Evolutionary conservation across 768 basidiomycete species (phyloP).

Genomic region (Trichaptum fuscoviolaceum): DNA sequence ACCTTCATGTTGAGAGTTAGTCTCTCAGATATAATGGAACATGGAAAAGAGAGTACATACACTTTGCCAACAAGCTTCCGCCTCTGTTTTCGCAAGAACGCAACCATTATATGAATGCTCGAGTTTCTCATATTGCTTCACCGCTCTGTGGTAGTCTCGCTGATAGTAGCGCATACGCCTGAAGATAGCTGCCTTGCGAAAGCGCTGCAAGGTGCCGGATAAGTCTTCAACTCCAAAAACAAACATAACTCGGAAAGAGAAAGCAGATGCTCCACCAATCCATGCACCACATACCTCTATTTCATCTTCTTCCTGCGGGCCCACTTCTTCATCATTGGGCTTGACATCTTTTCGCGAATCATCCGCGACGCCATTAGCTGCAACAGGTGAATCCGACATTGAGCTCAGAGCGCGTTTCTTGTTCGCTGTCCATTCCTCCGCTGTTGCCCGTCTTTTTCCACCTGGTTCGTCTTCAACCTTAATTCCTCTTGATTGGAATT

Average conservation of each 20-base stretch:
- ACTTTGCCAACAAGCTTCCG: conserved; percentile 78
- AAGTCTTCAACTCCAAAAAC: not conserved
- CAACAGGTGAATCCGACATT: conserved; percentile 17
- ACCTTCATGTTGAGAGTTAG: conserved; percentile 35
- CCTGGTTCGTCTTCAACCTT: not conserved
- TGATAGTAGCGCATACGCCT: conserved; percentile 81
- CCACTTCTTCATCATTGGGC: conserved; percentile 11
- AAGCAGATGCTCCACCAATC: not conserved
- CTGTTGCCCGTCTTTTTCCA: conserved; percentile 17
- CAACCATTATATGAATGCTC: conserved; percentile 61
- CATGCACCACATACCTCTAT: conserved; percentile 50
- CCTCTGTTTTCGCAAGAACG: conserved; percentile 66
- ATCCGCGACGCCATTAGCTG: conserved; percentile 19
- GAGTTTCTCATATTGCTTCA: conserved; percentile 54
- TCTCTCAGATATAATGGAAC: conserved; percentile 6
- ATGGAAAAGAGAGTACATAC: conserved; percentile 32
- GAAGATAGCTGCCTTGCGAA: conserved; percentile 83
- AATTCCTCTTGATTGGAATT: conserved; percentile 19
- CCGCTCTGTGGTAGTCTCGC: conserved; percentile 64
- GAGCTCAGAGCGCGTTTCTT: conserved; percentile 25
- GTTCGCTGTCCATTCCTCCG: conserved; percentile 16
- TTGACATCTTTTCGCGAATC: conserved; percentile 3
- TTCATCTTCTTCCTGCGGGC: conserved; percentile 33
- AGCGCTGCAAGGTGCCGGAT: conserved; percentile 44
- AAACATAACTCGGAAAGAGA: conserved; percentile 9